Conservation (phyloP, 2,329 filamentous ascomycete genomes). For the Colletotrichum siamense region DNA sequence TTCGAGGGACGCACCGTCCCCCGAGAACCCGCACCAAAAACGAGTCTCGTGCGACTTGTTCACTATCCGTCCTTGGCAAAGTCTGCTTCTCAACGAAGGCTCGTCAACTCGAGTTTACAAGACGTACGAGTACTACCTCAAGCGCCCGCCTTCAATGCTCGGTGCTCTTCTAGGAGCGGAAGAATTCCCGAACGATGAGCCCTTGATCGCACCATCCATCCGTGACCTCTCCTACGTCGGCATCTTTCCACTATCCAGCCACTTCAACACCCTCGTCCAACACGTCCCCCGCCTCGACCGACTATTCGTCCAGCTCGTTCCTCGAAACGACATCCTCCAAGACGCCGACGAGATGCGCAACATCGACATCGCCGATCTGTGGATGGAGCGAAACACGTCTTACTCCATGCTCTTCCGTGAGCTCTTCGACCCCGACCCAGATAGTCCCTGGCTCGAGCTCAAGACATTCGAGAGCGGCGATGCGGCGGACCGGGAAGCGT, state of each 20-base stretch:
- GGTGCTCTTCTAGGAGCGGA: slow-evolving; percentile 52
- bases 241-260: slow-evolving; percentile 70
- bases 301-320: slow-evolving; percentile 59
- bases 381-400: slow-evolving; percentile 59
- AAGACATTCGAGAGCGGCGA: slow-evolving; percentile 57
- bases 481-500: slow-evolving; percentile 47
- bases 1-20: background rate
- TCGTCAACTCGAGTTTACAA: slow-evolving; percentile 75
- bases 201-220: slow-evolving; percentile 46
- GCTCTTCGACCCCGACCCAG: slow-evolving; percentile 35
- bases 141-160: slow-evolving; percentile 67
- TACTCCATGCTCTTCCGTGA: slow-evolving; percentile 52
- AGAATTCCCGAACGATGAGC: slow-evolving; percentile 39
- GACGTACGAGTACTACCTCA: slow-evolving; percentile 74
- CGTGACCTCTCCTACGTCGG: slow-evolving; percentile 64
- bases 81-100: slow-evolving; percentile 75
- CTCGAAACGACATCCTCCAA: slow-evolving; percentile 35
- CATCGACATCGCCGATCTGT: slow-evolving; percentile 48
- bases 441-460: slow-evolving; percentile 43
- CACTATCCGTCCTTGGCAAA: slow-evolving; percentile 67
- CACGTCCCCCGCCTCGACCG: slow-evolving; percentile 55
- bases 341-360: slow-evolving; percentile 41
- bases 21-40: background rate
- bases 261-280: slow-evolving; percentile 57
- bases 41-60: slow-evolving; percentile 50